Evolutionary conservation across 805 yeast species (phyloP).

Genomic region (Candida khao-thaluensis): DNA sequence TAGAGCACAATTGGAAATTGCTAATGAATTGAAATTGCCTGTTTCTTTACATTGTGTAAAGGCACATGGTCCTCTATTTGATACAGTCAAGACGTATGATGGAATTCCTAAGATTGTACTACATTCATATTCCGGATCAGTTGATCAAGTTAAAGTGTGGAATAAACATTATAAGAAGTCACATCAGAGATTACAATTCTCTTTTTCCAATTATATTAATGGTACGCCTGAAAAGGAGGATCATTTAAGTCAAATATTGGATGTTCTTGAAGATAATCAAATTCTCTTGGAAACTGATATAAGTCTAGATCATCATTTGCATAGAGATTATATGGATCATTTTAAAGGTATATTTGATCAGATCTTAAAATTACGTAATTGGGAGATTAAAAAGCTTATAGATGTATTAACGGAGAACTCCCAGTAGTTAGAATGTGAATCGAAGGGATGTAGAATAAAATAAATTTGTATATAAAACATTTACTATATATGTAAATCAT

Average conservation of each 20-base stretch:
- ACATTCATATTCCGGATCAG: conserved; percentile 85
- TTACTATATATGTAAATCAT: too few species aligned
- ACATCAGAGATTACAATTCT: conserved; percentile 41
- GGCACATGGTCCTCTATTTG: conserved; percentile 63
- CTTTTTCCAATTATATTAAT: conserved; percentile 54
- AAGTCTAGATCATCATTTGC: conserved; percentile 26
- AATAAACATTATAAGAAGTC: conserved; percentile 28
- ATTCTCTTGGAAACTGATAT: conserved; percentile 39
- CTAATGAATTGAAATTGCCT: conserved; percentile 46
- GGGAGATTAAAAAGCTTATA: conserved; percentile 12
- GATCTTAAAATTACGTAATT: conserved; percentile 14
- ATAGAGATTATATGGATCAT: conserved; percentile 21
- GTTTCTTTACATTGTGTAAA: conserved; percentile 86
- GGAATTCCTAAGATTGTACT: conserved; percentile 50
- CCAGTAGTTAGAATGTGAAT: too few species aligned
- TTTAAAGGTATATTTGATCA: conserved; percentile 22
- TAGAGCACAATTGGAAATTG: conserved; percentile 50
- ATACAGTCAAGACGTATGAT: conserved; percentile 28
- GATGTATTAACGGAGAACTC: conserved; percentile 6
- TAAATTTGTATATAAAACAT: too few species aligned
- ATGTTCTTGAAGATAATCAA: conserved; percentile 20
- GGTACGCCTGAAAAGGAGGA: conserved; percentile 30
- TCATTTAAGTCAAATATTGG: conserved; percentile 19
- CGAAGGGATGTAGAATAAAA: neutral
- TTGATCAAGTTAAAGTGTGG: conserved; percentile 61